Evolutionary conservation across 148 eudicot species (phyloP).

Genomic region (Rhododendron vialii): DNA sequence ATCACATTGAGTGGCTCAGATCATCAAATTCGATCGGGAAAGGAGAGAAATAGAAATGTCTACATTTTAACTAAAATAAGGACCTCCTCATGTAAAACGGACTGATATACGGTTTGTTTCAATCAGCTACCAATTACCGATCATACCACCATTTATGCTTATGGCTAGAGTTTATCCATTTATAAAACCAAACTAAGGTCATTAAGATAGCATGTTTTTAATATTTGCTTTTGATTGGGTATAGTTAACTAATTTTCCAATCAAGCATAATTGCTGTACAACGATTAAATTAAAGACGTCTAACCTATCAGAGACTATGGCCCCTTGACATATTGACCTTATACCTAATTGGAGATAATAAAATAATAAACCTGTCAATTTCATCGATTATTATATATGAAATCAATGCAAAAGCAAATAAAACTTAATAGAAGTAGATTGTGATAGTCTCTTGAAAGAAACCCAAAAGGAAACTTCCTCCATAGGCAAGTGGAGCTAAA

Average conservation of each 20-base stretch:
- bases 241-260: background rate
- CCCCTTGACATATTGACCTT: background rate
- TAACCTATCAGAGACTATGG: conserved; percentile 6
- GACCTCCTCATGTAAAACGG: too few species aligned
- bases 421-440: background rate
- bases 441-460: background rate
- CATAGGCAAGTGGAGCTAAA: background rate
- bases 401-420: background rate
- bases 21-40: too few species aligned
- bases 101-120: too few species aligned
- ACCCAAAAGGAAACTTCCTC: background rate
- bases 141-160: background rate
- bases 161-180: background rate
- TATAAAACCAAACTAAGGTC: background rate
- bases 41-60: too few species aligned
- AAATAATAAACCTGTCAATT: background rate
- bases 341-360: conserved; percentile 5
- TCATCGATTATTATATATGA: background rate
- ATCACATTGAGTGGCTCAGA: too few species aligned
- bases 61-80: too few species aligned
- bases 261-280: background rate
- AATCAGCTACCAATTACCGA: background rate
- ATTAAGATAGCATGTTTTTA: background rate
- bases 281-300: background rate
- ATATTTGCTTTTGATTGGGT: background rate